Conservation (phyloP, 2,329 filamentous ascomycete genomes). For the Dendryphion nanum region DNA sequence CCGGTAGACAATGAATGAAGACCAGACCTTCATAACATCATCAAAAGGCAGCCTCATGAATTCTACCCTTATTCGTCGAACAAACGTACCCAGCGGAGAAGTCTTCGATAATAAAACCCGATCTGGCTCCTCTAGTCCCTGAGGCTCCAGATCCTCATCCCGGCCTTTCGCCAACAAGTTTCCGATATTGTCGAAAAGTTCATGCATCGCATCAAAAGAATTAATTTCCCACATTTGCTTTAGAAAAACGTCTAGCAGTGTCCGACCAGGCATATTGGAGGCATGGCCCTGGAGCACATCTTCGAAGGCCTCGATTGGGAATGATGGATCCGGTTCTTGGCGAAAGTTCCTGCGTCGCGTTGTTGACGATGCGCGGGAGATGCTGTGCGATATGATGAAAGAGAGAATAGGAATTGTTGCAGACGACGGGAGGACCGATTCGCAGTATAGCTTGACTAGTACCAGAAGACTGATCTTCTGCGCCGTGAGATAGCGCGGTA, state of each 20-base stretch:
- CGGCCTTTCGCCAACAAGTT: constrained; percentile 41
- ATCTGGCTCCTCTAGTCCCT: constrained; percentile 11
- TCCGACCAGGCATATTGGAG: constrained; percentile 66
- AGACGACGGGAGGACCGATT: constrained; percentile 65
- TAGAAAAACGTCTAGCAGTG: constrained; percentile 86
- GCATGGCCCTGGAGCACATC: constrained; percentile 44
- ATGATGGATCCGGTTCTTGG: constrained; percentile 36
- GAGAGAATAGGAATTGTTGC: constrained; percentile 75
- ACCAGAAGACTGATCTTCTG: constrained; percentile 81
- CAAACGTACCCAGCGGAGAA: constrained; percentile 78
- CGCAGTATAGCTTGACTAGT: constrained; percentile 78
- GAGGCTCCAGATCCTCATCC: constrained; percentile 25
- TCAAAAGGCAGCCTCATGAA: constrained; percentile 78
- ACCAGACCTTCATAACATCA: constrained; percentile 77
- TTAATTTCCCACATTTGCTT: constrained; percentile 79
- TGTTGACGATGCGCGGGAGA: constrained; percentile 35
- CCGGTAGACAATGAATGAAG: constrained; percentile 75
- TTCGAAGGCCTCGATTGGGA: constrained; percentile 45
- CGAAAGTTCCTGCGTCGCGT: constrained; percentile 15
- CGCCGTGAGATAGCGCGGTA: constrained; percentile 84
- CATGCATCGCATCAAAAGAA: constrained; percentile 75
- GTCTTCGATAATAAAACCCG: constrained; percentile 65
- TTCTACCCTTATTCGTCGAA: constrained; percentile 74
- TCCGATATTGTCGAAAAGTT: constrained; percentile 65
- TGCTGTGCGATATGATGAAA: constrained; percentile 72